Evolutionary conservation across 331 rosid species (phyloP).

Genomic region (Quercus tomentella): DNA sequence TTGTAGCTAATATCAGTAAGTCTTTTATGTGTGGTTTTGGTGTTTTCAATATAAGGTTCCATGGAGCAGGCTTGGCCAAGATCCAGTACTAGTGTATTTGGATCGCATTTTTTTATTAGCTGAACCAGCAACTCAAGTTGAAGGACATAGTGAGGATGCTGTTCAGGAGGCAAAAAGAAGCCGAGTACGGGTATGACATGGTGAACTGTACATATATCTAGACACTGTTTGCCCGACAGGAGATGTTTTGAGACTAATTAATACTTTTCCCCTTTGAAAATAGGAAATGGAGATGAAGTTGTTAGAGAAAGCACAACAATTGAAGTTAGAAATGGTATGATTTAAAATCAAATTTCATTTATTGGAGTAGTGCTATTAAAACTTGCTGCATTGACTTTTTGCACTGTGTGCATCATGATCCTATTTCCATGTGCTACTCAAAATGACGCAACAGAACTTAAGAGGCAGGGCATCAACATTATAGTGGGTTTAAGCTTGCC

Average conservation of each 20-base stretch:
- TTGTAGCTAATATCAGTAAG: not conserved
- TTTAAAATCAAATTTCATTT: conserved; percentile 4
- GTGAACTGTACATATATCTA: not conserved
- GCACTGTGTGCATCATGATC: not conserved
- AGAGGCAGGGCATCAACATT: no score
- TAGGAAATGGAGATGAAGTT: conserved; percentile 92
- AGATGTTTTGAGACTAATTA: conserved; percentile 11
- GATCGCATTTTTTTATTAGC: conserved; percentile 94
- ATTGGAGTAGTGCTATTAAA: conserved; percentile 8
- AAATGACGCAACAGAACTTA: no score
- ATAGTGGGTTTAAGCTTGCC: no score
- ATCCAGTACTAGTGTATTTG: conserved; percentile 85
- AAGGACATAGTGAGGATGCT: conserved; percentile 77
- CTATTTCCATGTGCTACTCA: no score
- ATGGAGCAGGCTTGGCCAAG: conserved; percentile 99
- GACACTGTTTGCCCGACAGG: conserved; percentile 4
- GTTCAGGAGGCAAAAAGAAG: conserved; percentile 90
- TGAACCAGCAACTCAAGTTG: conserved; percentile 93
- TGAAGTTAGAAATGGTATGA: conserved; percentile 80
- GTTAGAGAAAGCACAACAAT: conserved; percentile 69
- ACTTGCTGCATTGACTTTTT: not conserved
- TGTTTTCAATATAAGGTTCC: conserved; percentile 66
- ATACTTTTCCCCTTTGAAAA: conserved; percentile 31
- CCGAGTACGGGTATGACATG: conserved; percentile 60
- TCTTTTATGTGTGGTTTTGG: conserved; percentile 19